Evolutionary conservation across 73 alveolate genomes (phyloP).

Genomic region (Paramecium biaurelia): DNA sequence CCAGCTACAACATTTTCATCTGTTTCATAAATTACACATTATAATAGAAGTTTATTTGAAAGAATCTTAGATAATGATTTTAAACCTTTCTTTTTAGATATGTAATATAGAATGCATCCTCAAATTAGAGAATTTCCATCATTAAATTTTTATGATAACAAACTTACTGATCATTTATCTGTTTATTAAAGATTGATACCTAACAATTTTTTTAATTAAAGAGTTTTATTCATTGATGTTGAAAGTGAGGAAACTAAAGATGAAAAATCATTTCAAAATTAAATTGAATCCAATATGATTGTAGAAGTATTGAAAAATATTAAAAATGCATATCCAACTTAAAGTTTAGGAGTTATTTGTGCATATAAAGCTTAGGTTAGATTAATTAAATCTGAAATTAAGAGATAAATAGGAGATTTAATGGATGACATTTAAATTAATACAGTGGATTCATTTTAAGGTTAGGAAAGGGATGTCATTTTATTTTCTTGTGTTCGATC

Average conservation of each 20-base stretch:
- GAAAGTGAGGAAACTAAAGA: slow-evolving; percentile 57
- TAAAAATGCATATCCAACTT: slow-evolving; percentile 52
- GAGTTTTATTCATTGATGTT: slow-evolving; percentile 66
- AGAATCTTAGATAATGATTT: slow-evolving; percentile 86
- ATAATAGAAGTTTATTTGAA: slow-evolving; percentile 89
- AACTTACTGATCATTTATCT: slow-evolving; percentile 53
- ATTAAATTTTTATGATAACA: slow-evolving; percentile 70
- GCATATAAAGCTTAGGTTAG: slow-evolving; percentile 79
- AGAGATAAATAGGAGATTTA: neutral
- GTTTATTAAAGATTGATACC: slow-evolving; percentile 63
- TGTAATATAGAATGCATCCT: slow-evolving; percentile 86
- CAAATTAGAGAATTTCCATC: slow-evolving; percentile 78
- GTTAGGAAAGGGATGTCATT: slow-evolving; percentile 80
- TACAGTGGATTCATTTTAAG: slow-evolving; percentile 78
- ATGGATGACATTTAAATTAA: slow-evolving; percentile 68
- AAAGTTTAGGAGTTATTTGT: slow-evolving; percentile 75
- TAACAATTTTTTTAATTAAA: slow-evolving; percentile 55
- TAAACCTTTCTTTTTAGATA: slow-evolving; percentile 66
- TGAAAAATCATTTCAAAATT: slow-evolving; percentile 65
- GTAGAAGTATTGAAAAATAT: slow-evolving; percentile 55
- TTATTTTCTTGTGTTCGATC: slow-evolving; percentile 79
- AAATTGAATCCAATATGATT: slow-evolving; percentile 63
- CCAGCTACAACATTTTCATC: slow-evolving; percentile 95
- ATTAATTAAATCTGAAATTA: slow-evolving; percentile 28
- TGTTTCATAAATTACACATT: slow-evolving; percentile 75